Percentiles rank a stretch among this genome's conserved stretches.
Conservation (phyloP, 768 basidiomycete species). For the Lyophyllum decastes region DNA sequence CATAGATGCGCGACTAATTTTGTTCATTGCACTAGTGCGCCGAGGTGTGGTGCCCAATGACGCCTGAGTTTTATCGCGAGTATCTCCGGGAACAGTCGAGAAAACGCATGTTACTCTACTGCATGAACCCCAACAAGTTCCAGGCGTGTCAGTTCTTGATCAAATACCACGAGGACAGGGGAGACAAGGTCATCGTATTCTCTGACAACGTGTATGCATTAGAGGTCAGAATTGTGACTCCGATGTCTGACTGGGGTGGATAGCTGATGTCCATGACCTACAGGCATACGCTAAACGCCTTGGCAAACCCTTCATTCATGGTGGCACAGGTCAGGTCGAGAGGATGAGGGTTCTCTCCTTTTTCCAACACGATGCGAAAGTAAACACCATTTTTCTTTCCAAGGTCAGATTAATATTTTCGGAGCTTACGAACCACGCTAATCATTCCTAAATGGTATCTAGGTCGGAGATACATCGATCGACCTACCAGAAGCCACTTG, state of each 20-base stretch:
- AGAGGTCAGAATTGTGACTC: constrained; percentile 61
- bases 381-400: constrained; percentile 98
- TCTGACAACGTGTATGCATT: constrained; percentile 98
- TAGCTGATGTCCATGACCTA: constrained; percentile 8
- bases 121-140: constrained; percentile 99
- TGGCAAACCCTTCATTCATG: constrained; percentile 94
- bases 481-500: constrained; percentile 99
- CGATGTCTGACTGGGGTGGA: background rate
- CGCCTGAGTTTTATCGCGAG: constrained; percentile 98
- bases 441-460: background rate
- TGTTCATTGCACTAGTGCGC: constrained; percentile 67
- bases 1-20: constrained; percentile 7
- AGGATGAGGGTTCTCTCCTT: constrained; percentile 92
- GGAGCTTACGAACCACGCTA: background rate
- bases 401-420: constrained; percentile 56
- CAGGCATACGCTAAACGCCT: constrained; percentile 94
- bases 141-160: constrained; percentile 99
- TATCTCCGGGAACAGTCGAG: constrained; percentile 92
- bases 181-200: constrained; percentile 99
- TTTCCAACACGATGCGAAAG: constrained; percentile 93
- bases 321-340: constrained; percentile 92
- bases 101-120: constrained; percentile 94
- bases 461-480: constrained; percentile 99
- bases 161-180: constrained; percentile 95
- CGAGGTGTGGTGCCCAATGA: constrained; percentile 99